Percentiles rank a stretch among this genome's conserved stretches.
Conservation (phyloP, 768 basidiomycete genomes). For the Paxillus involutus region DNA sequence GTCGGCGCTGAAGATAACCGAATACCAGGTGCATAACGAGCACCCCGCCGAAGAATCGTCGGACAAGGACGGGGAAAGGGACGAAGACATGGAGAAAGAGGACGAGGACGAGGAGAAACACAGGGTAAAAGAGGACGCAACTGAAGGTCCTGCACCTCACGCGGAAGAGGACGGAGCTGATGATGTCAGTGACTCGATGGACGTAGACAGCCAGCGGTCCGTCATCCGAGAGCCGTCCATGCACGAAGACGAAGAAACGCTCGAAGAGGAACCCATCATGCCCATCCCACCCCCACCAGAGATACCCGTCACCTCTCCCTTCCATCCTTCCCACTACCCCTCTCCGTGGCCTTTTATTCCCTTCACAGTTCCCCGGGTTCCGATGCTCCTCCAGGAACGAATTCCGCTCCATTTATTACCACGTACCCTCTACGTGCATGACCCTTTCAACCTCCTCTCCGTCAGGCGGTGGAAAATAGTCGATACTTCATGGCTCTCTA, state of each 20-base stretch:
- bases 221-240: not conserved
- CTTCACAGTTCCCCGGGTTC: slow-evolving; percentile 25
- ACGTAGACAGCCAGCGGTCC: not conserved
- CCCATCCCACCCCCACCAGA: not conserved
- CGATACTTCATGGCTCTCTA: slow-evolving; percentile 27
- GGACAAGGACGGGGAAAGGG: not conserved
- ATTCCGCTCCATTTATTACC: slow-evolving; percentile 38
- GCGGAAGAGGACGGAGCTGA: not conserved
- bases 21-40: not conserved
- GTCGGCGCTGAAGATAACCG: not conserved
- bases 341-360: slow-evolving; percentile 42
- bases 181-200: not conserved
- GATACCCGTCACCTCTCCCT: slow-evolving; percentile 24
- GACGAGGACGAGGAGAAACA: not conserved
- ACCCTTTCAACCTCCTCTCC: slow-evolving; percentile 38
- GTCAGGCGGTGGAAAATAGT: slow-evolving; percentile 1
- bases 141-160: not conserved
- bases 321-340: slow-evolving; percentile 37
- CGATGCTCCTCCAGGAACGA: slow-evolving; percentile 30
- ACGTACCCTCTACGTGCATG: slow-evolving; percentile 42
- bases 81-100: not conserved
- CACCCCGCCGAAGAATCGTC: not conserved
- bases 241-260: not conserved
- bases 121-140: not conserved
- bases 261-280: not conserved